phyloP scores from a whole-genome alignment of 495 filamentous ascomycete species.

The Penicillium verhagenii region DNA sequence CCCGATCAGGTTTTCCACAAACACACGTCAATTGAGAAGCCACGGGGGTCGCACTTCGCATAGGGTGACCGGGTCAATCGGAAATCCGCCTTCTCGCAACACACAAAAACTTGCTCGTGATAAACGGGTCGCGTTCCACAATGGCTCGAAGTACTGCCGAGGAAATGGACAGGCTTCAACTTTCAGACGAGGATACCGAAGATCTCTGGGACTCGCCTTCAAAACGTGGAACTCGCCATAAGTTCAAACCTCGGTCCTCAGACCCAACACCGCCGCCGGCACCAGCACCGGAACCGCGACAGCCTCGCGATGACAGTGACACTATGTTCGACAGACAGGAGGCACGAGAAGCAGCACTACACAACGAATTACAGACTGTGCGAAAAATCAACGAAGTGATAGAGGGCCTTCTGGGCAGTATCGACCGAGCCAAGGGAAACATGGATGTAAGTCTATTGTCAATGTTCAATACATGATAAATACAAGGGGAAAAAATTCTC shows the following conservation, averaged over 20 bases:
- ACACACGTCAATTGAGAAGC: neutral
- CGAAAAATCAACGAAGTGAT: constrained; percentile 83
- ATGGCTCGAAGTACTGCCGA: constrained; percentile 43
- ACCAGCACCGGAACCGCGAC: constrained; percentile 34
- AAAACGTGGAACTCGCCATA: constrained; percentile 33
- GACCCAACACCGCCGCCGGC: constrained; percentile 43
- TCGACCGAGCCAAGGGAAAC: constrained; percentile 80
- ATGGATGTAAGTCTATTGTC: constrained; percentile 67
- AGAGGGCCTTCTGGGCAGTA: constrained; percentile 73
- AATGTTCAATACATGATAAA: neutral
- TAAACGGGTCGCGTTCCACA: constrained; percentile 1
- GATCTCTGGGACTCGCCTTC: constrained; percentile 74
- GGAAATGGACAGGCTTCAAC: constrained; percentile 50
- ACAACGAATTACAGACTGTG: constrained; percentile 76
- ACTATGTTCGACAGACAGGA: constrained; percentile 65
- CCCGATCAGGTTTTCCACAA: constrained; percentile 8
- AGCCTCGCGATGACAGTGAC: constrained; percentile 44
- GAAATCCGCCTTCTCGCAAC: too few relatives aligned
- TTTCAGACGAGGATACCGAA: constrained; percentile 65
- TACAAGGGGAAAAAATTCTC: constrained; percentile 8
- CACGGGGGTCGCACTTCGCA: neutral
- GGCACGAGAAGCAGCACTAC: constrained; percentile 68
- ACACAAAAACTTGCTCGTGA: too few relatives aligned
- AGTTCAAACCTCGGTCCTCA: constrained; percentile 11
- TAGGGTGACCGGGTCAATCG: too few relatives aligned